These are phyloP conservation scores for Volvox africanus DNA, from an alignment of 139 green algal genomes.

Conservation along the genomic window DNA sequence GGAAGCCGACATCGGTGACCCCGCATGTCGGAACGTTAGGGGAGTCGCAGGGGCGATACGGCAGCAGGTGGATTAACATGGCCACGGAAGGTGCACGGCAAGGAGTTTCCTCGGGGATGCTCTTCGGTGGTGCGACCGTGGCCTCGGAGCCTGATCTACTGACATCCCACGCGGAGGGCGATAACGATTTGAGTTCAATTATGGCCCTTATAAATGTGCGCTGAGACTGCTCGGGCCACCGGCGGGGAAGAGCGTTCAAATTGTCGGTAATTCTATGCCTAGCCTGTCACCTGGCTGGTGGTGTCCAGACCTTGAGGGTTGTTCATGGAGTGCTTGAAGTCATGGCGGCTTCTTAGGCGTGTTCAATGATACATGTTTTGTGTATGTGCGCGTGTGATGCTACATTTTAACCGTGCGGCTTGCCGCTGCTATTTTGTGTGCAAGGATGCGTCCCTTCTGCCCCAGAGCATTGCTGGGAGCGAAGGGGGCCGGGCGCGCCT, in stretches of 20 bases:
- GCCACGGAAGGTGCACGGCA: background rate
- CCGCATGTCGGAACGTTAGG: background rate
- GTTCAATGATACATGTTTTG: background rate
- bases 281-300: too few species aligned
- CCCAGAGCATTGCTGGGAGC: slow-evolving; percentile 40
- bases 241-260: background rate
- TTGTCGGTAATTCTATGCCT: too few species aligned
- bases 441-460: background rate
- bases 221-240: background rate
- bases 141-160: background rate
- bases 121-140: background rate
- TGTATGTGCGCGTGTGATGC: slow-evolving; percentile 10
- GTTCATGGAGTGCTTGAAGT: background rate
- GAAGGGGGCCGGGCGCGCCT: background rate
- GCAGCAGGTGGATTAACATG: slow-evolving; percentile 2
- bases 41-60: background rate
- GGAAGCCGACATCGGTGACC: slow-evolving; percentile 4
- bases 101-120: background rate
- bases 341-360: too few species aligned
- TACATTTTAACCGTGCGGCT: slow-evolving; percentile 14
- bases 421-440: slow-evolving; percentile 26
- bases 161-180: background rate
- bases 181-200: slow-evolving; percentile 11
- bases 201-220: slow-evolving; percentile 34
- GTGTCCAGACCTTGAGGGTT: background rate